Base-by-base conservation (phyloP, 805 yeast genomes). In the Nakazawaea laoshanensis region DNA sequence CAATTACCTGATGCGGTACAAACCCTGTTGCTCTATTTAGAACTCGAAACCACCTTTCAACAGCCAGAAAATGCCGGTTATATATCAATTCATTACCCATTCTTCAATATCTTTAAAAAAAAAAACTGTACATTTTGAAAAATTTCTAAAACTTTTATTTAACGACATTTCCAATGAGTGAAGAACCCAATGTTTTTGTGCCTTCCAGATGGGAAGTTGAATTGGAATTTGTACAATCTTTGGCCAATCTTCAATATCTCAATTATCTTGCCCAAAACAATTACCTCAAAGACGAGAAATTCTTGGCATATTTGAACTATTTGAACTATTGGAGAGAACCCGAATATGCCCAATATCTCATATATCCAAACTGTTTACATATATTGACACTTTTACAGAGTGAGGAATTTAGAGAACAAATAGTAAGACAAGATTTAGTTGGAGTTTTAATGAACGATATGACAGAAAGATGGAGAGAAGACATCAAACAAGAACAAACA, bases 221-320 rank as follows among this genome's bases (percentile, higher is more conserved):
- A 45, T 64, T 84, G n/a, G 96, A 82, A 41, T 89, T 89, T 57
- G 94, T 89, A 3, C 97, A 89, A 57, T 79, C 95, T 11, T 64
- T 89, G 21, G 85, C 95, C 3, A 92, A 89, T 53, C 76, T 89
- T 28, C 95, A 81, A 52, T 89, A 88, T 50, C 66, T 89, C 36
- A 78, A 85, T 42, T 87, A 75, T 47, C 63, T 89, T 17, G 95
- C 96, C 3, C 96, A 88, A 54, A 82, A 77, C 44, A 77, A 77
- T 37, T 77, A 77, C 48, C 61, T 88, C 9, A 78, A 80, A 45
- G 79, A 82, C 46, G 75, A 69, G 19, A 68, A 70, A 32, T 88
- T 89, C 45, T 61, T 86, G 20, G 72, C 74, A 39, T 89, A 89
- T 49, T 59, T 89, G 40, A 67, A 76, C 18, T 89, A 89, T 50